Base-by-base conservation (phyloP, 2,329 filamentous ascomycete species). In the Neofusicoccum parvum region DNA sequence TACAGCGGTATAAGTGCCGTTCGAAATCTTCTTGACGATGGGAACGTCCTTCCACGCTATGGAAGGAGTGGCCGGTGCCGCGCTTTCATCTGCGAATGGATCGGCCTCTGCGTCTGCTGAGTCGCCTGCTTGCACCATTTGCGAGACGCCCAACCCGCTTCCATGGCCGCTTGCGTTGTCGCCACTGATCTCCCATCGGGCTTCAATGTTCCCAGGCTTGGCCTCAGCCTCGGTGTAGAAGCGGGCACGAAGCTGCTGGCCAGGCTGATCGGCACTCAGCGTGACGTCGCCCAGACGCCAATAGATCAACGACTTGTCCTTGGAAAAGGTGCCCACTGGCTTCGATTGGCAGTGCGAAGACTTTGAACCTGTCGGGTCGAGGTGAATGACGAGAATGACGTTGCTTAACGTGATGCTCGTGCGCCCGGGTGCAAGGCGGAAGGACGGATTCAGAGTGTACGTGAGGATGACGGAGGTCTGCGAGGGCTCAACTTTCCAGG, bases 391-490 rank as follows among this genome's bases (percentile, higher is more conserved):
- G 32, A 96, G 82, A 5, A 90, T 85, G 27, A 97, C 84, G 71
- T 97, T 96, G 71, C 88, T 90, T 46, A 93, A 77, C 1, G 81
- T 86, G 45, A 92, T 73, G 78, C 85, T 77, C 20, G 74, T 67
- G 75, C 69, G 72, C 2, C 72, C 72, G 20, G 72, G 71, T 2
- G 73, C 70, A 56, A 79, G 72, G 60, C 78, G 68, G 73, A 88
- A 92, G 0, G 83, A 80, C 0, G 92, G 91, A 76, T 97, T 97
- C 15, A 95, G 84, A 5, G 88, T 88, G 79, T 97, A 98, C 73
- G 90, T 88, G 43, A 98, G 81, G 63, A 97, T 87, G 46, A 96
- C 87, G 46, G 91, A 94, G n/a, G 94, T 87, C 78, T 97, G 94
- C 68, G 90, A 89, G 49, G 91, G 87, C 72, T 95, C 90, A 1